These are phyloP conservation scores for Cordyceps tenuipes DNA, from an alignment of 2,329 filamentous ascomycete genomes.

Conservation along the genomic window DNA sequence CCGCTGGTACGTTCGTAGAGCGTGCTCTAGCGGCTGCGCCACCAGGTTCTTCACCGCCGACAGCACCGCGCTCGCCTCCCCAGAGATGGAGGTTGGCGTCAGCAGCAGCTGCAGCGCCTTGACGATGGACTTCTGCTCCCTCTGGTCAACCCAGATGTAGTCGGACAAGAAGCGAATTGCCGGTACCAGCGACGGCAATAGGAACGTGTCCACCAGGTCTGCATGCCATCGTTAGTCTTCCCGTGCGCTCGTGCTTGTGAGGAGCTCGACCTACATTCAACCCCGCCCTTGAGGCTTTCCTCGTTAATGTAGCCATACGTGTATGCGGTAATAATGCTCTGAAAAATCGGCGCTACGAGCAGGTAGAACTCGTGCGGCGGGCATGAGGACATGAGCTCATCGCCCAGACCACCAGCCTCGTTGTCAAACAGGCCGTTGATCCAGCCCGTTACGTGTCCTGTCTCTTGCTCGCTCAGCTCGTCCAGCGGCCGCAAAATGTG, in stretches of 20 bases:
- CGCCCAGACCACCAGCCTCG: conserved; percentile 63
- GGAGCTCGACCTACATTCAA: conserved; percentile 54
- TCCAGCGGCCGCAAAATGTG: conserved; percentile 48
- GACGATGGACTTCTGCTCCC: conserved; percentile 59
- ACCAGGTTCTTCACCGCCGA: conserved; percentile 63
- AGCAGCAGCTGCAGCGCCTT: conserved; percentile 66
- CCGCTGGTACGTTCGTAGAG: conserved; percentile 57
- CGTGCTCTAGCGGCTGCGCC: conserved; percentile 59
- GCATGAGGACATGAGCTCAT: conserved; percentile 75
- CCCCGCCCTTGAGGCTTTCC: conserved; percentile 62
- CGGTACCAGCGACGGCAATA: conserved; percentile 69
- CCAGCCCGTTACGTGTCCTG: conserved; percentile 62
- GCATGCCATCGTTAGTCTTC: conserved; percentile 14
- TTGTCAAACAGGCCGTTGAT: conserved; percentile 69
- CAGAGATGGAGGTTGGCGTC: conserved; percentile 60
- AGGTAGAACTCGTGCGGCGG: conserved; percentile 77
- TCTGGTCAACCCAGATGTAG: conserved; percentile 58
- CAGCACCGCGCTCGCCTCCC: conserved; percentile 64
- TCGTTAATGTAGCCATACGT: conserved; percentile 57
- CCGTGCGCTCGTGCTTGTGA: neutral
- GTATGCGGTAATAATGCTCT: conserved; percentile 64
- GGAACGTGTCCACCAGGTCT: conserved; percentile 72
- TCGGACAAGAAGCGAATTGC: conserved; percentile 64
- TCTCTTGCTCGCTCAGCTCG: conserved; percentile 56
- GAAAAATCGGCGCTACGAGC: conserved; percentile 67